These are phyloP conservation scores for Postia placenta DNA, from an alignment of 768 basidiomycete species.

Conservation along the genomic window DNA sequence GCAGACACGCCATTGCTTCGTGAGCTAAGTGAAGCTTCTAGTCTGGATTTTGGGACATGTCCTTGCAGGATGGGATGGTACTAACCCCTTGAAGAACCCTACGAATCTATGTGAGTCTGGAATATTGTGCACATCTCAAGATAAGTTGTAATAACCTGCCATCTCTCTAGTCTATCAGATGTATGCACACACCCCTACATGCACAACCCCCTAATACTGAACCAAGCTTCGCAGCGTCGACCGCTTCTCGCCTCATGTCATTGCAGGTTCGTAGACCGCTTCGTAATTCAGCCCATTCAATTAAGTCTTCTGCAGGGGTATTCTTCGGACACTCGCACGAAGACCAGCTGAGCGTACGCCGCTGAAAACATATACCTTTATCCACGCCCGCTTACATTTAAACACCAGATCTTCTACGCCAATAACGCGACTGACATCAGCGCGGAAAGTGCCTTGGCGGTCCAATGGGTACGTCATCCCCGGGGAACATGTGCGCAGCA, in stretches of 20 bases:
- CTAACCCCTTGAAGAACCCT: conserved; percentile 55
- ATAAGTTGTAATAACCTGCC: conserved; percentile 13
- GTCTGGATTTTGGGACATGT: conserved; percentile 55
- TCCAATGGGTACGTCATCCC: conserved; percentile 39
- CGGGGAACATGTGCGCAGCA: background rate
- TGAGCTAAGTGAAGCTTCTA: conserved; percentile 18
- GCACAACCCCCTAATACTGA: background rate
- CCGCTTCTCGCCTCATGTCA: conserved; percentile 73
- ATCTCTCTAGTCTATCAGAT: conserved; percentile 40
- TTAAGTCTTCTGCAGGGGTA: conserved; percentile 38
- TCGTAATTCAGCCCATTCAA: background rate
- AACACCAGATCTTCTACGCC: conserved; percentile 57
- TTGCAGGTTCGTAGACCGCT: conserved; percentile 60
- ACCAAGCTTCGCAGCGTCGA: conserved; percentile 41
- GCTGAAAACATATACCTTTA: background rate
- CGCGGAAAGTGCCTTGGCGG: conserved; percentile 47
- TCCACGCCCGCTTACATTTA: background rate
- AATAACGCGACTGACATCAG: conserved; percentile 63
- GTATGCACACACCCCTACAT: conserved; percentile 21
- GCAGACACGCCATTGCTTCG: background rate
- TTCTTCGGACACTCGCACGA: conserved; percentile 78
- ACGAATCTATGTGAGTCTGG: conserved; percentile 58
- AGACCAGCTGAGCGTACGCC: conserved; percentile 54
- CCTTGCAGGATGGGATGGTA: conserved; percentile 64
- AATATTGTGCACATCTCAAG: background rate